Evolutionary conservation across 352 stramenopile species (phyloP), one percentile per base, ranked within the genome.

Genomic region (Phytophthora pseudosyringae): DNA sequence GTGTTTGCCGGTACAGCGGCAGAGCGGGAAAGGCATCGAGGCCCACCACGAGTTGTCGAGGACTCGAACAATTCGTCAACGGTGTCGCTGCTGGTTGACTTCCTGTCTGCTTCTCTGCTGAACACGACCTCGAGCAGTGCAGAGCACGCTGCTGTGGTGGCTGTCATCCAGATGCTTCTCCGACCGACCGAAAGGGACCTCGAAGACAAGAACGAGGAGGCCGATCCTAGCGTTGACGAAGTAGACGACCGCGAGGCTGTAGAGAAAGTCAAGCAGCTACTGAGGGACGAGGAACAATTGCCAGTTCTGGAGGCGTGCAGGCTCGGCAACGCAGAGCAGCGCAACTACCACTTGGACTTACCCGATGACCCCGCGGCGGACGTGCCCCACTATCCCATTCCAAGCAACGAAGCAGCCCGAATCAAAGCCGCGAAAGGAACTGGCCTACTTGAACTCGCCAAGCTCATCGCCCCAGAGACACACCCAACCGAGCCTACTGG

Each of bases 401-500:
- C 70, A 12, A 40, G 7, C 15, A 63, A 67, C 25, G 70, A 78
- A 38, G 26, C 40, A 5, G 48, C 64, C 5, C 66, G 70, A 26
- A 35, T 75, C 3, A 48, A 59, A 4, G 43, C 44, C 3, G 39
- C 51, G 0, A 45, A 60, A 40, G 13, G 13, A 16, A 36, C 18
- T 16, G 39, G 61, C 1, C n/a, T 69, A 3, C 29, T 69, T 6
- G 12, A 48, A 50, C 38, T 69, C 25, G 61, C 61, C 7, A 21
- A 69, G 1, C 25, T 28, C 1, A 3, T 64, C 46, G 61, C 61
- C 21, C 61, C 61, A 5, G 50, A 57, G 16, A 44, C 26, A 18
- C 21, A 21, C 2, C 38, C 52, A n/a, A 10, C 29, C 28, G 46
- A 64, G 10, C 13, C 44, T 5, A 9, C 1, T 15, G 77, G 35